Conservation (phyloP, 2,329 filamentous ascomycete genomes). For the Venturia effusa region DNA sequence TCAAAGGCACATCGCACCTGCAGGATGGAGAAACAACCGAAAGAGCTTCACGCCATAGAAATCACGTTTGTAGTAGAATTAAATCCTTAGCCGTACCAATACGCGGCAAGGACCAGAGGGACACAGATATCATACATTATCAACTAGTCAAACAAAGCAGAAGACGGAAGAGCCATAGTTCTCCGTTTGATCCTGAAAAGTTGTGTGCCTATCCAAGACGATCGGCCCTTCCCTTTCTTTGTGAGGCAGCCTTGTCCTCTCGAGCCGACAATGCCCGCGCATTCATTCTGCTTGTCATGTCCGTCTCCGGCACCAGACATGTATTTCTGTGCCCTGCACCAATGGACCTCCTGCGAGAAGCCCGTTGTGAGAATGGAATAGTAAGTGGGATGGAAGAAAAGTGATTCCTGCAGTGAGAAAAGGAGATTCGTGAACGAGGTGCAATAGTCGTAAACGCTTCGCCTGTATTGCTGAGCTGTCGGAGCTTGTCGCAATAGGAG, state of each 20-base stretch:
- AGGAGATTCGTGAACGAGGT: background rate
- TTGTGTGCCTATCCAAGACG: background rate
- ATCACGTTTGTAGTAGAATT: background rate
- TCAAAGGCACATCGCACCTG: too few species aligned
- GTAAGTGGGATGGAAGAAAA: background rate
- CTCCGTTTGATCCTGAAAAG: background rate
- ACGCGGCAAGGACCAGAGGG: background rate
- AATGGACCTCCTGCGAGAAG: background rate
- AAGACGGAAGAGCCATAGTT: background rate
- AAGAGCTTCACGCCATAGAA: background rate
- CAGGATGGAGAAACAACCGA: too few species aligned
- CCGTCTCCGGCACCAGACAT: background rate
- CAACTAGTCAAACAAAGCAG: background rate
- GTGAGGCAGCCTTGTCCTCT: background rate
- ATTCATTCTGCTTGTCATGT: background rate
- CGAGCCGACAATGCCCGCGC: too few species aligned
- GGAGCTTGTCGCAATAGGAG: background rate
- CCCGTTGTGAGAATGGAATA: background rate
- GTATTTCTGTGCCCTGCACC: background rate
- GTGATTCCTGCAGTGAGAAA: background rate
- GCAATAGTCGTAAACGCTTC: background rate
- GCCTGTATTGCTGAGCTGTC: background rate
- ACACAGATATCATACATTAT: constrained; percentile 10
- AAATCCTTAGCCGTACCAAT: background rate
- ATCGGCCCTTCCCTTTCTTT: background rate